Percentiles rank a stretch among this genome's conserved stretches.
Evolutionary conservation across 805 yeast genomes (phyloP).

Genomic region (Candida orba): DNA sequence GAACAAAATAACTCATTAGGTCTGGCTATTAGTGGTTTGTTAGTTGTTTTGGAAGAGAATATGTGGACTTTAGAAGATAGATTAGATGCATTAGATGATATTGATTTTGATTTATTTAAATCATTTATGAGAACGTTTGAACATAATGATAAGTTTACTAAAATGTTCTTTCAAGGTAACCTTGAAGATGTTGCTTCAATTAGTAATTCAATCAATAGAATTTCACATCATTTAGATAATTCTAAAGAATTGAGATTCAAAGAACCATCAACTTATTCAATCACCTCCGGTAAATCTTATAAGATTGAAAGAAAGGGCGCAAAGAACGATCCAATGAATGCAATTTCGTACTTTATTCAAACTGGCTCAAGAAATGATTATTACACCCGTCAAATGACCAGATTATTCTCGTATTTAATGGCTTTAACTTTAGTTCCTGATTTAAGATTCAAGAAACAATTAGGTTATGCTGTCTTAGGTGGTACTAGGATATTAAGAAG

Average conservation of each 20-base stretch:
- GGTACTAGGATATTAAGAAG: slow-evolving; percentile 46
- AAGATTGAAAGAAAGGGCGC: slow-evolving; percentile 29
- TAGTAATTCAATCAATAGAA: slow-evolving; percentile 17
- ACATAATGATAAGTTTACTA: slow-evolving; percentile 26
- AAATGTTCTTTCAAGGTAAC: slow-evolving; percentile 49
- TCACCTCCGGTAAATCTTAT: slow-evolving; percentile 32
- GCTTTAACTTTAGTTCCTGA: slow-evolving; percentile 37
- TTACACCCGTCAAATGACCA: slow-evolving; percentile 33
- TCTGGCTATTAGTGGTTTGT: slow-evolving; percentile 41
- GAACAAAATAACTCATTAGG: slow-evolving; percentile 37
- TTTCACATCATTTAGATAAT: slow-evolving; percentile 23
- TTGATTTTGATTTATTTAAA: slow-evolving; percentile 31
- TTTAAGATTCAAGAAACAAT: slow-evolving; percentile 46
- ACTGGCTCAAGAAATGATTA: slow-evolving; percentile 40
- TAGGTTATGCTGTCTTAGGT: slow-evolving; percentile 57
- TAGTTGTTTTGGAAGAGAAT: slow-evolving; percentile 48
- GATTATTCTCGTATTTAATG: slow-evolving; percentile 40
- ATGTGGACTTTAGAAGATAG: slow-evolving; percentile 50
- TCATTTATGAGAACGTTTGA: slow-evolving; percentile 26
- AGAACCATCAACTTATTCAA: slow-evolving; percentile 32
- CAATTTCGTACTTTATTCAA: slow-evolving; percentile 49
- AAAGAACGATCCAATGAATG: slow-evolving; percentile 41
- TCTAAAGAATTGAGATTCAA: background rate
- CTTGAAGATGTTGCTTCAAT: slow-evolving; percentile 21
- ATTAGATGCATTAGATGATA: slow-evolving; percentile 45